Evolutionary conservation across 352 stramenopile genomes (phyloP).

Genomic region (Globisporangium radiosum): DNA sequence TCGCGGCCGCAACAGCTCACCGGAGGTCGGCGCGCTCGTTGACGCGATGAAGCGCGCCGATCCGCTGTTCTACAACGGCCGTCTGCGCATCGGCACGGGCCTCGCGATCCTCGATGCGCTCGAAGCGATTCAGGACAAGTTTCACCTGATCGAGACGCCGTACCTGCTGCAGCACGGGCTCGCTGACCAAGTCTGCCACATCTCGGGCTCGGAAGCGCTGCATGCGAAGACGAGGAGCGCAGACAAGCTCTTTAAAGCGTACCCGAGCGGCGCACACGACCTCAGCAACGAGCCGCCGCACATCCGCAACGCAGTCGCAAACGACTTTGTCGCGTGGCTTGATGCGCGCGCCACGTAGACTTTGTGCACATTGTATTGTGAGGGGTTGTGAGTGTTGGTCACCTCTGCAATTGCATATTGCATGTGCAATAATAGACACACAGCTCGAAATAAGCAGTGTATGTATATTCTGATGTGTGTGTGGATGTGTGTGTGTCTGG

Average conservation of each 20-base stretch:
- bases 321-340: constrained; percentile 71
- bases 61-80: constrained; percentile 67
- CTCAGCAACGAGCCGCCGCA: constrained; percentile 62
- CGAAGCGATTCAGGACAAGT: constrained; percentile 41
- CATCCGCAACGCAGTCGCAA: constrained; percentile 54
- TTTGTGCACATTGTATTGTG: constrained; percentile 1
- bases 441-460: not conserved
- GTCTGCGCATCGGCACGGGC: constrained; percentile 65
- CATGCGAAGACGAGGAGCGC: constrained; percentile 41
- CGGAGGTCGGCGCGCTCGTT: constrained; percentile 42
- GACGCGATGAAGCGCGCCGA: constrained; percentile 52
- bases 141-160: constrained; percentile 55
- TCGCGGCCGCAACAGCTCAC: constrained; percentile 53
- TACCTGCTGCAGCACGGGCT: constrained; percentile 74
- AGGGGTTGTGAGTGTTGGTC: too few species aligned
- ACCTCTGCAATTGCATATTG: too few species aligned
- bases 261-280: constrained; percentile 55
- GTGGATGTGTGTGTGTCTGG: too few species aligned
- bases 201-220: constrained; percentile 56
- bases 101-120: constrained; percentile 65
- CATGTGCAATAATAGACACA: too few species aligned
- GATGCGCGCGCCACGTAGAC: constrained; percentile 25
- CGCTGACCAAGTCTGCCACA: constrained; percentile 59
- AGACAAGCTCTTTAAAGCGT: constrained; percentile 71
- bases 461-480: not conserved